Evolutionary conservation across 1,139 yeast species (phyloP).

Genomic region (Petasospora fabianii): DNA sequence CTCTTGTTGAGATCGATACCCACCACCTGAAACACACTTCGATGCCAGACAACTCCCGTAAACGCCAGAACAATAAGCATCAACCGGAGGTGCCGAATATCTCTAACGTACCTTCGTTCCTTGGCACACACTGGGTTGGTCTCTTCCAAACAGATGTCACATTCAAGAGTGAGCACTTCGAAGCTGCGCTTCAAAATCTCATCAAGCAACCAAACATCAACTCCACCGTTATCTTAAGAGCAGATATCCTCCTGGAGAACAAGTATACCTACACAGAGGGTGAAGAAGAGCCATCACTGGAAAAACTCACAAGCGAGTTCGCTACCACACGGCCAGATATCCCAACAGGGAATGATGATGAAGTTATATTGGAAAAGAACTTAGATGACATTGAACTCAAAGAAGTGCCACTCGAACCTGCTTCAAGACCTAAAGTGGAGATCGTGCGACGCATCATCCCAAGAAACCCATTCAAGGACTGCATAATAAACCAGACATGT

Average conservation of each 20-base stretch:
- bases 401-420: slow-evolving; percentile 38
- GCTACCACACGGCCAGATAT: slow-evolving; percentile 33
- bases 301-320: slow-evolving; percentile 32
- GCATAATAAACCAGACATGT: slow-evolving; percentile 82
- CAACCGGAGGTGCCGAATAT: slow-evolving; percentile 18
- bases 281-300: slow-evolving; percentile 29
- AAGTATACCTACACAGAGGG: slow-evolving; percentile 34
- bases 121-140: slow-evolving; percentile 70
- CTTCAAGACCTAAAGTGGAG: slow-evolving; percentile 42
- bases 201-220: slow-evolving; percentile 87
- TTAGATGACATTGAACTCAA: slow-evolving; percentile 55
- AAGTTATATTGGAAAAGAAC: slow-evolving; percentile 40
- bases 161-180: slow-evolving; percentile 51
- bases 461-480: slow-evolving; percentile 83
- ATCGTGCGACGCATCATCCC: slow-evolving; percentile 82
- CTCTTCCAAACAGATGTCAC: slow-evolving; percentile 36
- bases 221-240: slow-evolving; percentile 85
- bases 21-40: neutral
- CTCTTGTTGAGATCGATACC: too few species aligned
- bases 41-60: slow-evolving; percentile 14
- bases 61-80: slow-evolving; percentile 11
- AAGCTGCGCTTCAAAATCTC: slow-evolving; percentile 74
- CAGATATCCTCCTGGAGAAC: slow-evolving; percentile 69
- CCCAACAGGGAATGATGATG: slow-evolving; percentile 25
- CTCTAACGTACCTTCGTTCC: slow-evolving; percentile 22